Percentiles rank a stretch among this genome's conserved stretches.
Evolutionary conservation across 495 filamentous ascomycete genomes (phyloP).

Genomic region (Aspergillus bridgeri): DNA sequence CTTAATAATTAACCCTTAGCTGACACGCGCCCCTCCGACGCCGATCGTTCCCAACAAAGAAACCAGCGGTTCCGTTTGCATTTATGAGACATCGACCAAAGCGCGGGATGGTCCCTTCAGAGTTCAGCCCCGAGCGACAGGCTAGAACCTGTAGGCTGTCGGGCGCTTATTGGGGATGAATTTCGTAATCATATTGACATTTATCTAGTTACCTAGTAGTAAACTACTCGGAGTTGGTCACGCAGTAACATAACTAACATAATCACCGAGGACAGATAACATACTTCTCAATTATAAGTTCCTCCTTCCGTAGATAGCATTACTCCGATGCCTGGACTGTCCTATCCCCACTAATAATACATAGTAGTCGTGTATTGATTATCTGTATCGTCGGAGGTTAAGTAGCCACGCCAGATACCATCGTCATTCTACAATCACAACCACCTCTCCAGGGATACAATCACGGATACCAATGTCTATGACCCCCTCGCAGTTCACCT

Average conservation of each 20-base stretch:
- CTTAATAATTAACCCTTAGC: not conserved
- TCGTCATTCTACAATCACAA: not conserved
- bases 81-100: conserved; percentile 2
- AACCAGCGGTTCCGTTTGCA: conserved; percentile 11
- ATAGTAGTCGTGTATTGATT: too few species aligned
- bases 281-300: too few species aligned
- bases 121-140: not conserved
- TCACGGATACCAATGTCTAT: not conserved
- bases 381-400: too few species aligned
- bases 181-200: not conserved
- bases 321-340: too few species aligned
- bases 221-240: too few species aligned
- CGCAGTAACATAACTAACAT: too few species aligned
- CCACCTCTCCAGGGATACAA: not conserved
- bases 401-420: too few species aligned
- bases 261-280: too few species aligned
- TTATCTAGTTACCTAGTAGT: too few species aligned
- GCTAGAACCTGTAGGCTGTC: not conserved
- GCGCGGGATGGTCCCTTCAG: not conserved
- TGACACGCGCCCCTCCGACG: not conserved
- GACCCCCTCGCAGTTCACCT: not conserved
- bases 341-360: too few species aligned
- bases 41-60: conserved; percentile 11
- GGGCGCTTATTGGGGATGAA: not conserved
- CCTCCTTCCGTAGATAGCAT: too few species aligned